A percentile compares a stretch with the other conserved stretches of the same genome.
These are phyloP conservation scores for Globisporangium nagaii DNA, from an alignment of 352 stramenopile genomes.

Conservation along the genomic window DNA sequence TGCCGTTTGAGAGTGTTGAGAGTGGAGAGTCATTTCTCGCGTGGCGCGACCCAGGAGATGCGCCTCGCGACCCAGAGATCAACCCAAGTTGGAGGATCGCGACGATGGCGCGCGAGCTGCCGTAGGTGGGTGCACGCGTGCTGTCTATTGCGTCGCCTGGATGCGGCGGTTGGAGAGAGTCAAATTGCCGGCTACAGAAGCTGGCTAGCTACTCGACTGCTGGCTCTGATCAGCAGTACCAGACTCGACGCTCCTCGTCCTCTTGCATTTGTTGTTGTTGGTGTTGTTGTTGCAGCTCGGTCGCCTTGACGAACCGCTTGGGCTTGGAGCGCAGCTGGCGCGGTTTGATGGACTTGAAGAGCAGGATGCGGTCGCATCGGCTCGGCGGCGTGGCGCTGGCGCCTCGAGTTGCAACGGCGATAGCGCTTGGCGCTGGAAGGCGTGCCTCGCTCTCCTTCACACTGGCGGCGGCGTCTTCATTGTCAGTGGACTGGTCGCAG, in stretches of 20 bases:
- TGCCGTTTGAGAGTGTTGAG: background rate
- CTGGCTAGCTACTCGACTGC: background rate
- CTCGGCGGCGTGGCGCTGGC: background rate
- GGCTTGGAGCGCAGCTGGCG: background rate
- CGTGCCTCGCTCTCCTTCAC: background rate
- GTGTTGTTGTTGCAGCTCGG: background rate
- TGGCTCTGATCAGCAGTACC: background rate
- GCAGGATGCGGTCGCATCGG: background rate
- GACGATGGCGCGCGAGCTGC: too few relatives aligned
- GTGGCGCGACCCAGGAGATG: too few relatives aligned
- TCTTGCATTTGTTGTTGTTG: background rate
- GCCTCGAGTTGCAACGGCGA: background rate
- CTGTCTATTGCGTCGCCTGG: too few relatives aligned
- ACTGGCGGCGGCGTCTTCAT: background rate
- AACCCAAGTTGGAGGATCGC: too few relatives aligned
- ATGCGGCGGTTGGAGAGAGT: background rate
- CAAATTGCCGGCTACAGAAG: background rate
- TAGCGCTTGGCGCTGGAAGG: background rate
- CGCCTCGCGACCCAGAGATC: too few relatives aligned
- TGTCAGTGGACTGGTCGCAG: background rate
- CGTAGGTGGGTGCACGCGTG: too few relatives aligned
- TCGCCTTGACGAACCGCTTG: constrained; percentile 1
- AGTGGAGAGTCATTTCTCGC: too few relatives aligned
- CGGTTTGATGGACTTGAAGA: constrained; percentile 8
- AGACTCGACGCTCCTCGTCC: background rate